Base-by-base conservation (phyloP, 208 protist genomes). In the Wallacemonas sp. region DNA sequence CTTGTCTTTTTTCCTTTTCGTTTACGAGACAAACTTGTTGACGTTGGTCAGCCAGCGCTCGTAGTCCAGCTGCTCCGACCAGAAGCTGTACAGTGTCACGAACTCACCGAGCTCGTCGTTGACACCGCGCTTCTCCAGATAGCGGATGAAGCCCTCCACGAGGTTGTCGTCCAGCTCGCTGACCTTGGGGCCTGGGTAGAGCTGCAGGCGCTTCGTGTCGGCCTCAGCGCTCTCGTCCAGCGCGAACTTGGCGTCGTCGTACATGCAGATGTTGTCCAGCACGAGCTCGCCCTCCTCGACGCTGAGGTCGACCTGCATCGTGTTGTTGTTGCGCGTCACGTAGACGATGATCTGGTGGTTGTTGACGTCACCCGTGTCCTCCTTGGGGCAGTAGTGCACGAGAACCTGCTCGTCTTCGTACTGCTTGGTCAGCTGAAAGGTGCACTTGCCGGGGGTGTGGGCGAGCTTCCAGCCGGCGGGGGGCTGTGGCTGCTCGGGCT, bases 41-140 rank as follows among this genome's bases (percentile, higher is more conserved):
- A 96, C 83, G 32, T 54, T 71, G 41, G 69, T 66, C 30, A 96
- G 84, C 92, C 92, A 96, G 34, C 65, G 66, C 71, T 95, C 92
- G 70, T 96, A 96, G 70, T 96, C 92, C 76, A 90, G 80, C 83
- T 96, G 92, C 81, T 96, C 92, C 24, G 83, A 74, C 88, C 87
- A 96, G 70, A 83, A 91, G 73, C 68, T 81, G 77, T 95, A 95
- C 21, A 82, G 56, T 5, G 83, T 75, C 30, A 95, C 70, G 43
- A 95, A 96, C 70, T 88, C 76, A 12, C 80, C 89, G 17, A 96
- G 61, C 44, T 85, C 80, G 52, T 96, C 87, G 48, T 92, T 80
- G 9, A 96, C 80, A 44, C 88, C 87, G 32, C 87, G 83, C 65
- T 83, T 83, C 63, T 95, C 85, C 2, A 96, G 68, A 73, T 94